Percentiles rank a stretch among this genome's conserved stretches.
These are phyloP conservation scores for Helenozyma baotianmanensis DNA, from an alignment of 805 yeast species.

Conservation along the genomic window DNA sequence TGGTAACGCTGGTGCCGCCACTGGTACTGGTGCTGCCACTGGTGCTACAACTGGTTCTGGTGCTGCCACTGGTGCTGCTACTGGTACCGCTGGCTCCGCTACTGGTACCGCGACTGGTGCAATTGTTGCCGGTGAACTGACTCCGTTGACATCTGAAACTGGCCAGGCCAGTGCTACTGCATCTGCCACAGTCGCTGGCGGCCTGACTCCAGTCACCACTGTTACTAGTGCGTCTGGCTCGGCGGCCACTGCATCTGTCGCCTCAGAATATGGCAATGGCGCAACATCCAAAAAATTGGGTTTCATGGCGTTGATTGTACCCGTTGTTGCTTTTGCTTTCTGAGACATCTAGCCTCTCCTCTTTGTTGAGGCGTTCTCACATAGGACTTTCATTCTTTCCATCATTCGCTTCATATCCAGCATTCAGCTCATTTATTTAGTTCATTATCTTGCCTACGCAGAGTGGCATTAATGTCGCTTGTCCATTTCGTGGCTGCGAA, in stretches of 20 bases:
- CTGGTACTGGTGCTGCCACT: no score
- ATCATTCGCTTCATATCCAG: no score
- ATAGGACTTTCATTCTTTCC: neutral
- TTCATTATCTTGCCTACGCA: no score
- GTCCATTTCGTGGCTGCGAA: no score
- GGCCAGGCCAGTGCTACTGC: neutral
- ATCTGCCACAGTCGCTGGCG: slow-evolving; percentile 1
- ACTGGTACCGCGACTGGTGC: neutral
- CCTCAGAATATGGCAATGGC: no score
- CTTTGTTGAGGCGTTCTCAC: neutral
- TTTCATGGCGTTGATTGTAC: no score
- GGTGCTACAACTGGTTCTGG: neutral
- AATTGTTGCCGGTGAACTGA: neutral
- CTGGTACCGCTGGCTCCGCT: neutral
- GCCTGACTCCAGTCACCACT: neutral
- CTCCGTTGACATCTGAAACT: neutral
- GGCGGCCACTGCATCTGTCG: neutral
- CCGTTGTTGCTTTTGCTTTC: no score
- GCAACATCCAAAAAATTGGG: no score
- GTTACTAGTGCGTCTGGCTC: neutral
- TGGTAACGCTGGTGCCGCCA: no score
- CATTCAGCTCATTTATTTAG: no score
- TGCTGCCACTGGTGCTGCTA: neutral
- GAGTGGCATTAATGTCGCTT: no score
- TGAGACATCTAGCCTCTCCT: neutral